These are phyloP conservation scores for Musa itinerans DNA, from an alignment of 176 grass and related monocot genomes.

Conservation along the genomic window DNA sequence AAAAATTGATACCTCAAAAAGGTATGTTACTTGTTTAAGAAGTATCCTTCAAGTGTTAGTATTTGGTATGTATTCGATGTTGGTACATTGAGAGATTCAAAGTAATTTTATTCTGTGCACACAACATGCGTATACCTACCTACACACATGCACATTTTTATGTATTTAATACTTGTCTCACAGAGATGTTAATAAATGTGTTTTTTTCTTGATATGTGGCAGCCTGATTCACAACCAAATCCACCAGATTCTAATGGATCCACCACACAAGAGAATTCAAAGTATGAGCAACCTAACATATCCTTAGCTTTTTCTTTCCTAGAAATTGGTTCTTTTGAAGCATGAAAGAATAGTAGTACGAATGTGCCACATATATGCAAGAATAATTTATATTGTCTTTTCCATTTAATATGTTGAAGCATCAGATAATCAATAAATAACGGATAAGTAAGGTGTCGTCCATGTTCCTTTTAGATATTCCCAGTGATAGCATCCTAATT, in stretches of 20 bases:
- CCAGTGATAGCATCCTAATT: not conserved
- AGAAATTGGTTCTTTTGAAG: not conserved
- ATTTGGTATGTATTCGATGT: too few relatives aligned
- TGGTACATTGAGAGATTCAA: too few relatives aligned
- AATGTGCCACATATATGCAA: not conserved
- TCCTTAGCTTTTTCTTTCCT: slow-evolving; percentile 1
- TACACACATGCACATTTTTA: not conserved
- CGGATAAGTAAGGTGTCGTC: not conserved
- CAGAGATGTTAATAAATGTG: slow-evolving; percentile 16
- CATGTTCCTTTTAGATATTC: not conserved
- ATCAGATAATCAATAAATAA: not conserved
- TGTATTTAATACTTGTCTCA: not conserved
- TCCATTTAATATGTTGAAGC: not conserved
- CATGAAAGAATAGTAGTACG: not conserved
- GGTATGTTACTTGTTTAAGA: not conserved
- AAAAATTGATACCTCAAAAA: not conserved
- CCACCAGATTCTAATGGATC: slow-evolving; percentile 44
- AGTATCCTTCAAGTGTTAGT: not conserved
- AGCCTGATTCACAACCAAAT: slow-evolving; percentile 55
- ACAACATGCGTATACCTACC: not conserved
- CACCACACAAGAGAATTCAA: slow-evolving; percentile 69
- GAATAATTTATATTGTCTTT: not conserved
- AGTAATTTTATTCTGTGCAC: not conserved
- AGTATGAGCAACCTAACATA: slow-evolving; percentile 34
- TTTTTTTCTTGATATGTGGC: slow-evolving; percentile 32